Evolutionary conservation across 148 eudicot species (phyloP).

Genomic region (Salicornia ramosissima): DNA sequence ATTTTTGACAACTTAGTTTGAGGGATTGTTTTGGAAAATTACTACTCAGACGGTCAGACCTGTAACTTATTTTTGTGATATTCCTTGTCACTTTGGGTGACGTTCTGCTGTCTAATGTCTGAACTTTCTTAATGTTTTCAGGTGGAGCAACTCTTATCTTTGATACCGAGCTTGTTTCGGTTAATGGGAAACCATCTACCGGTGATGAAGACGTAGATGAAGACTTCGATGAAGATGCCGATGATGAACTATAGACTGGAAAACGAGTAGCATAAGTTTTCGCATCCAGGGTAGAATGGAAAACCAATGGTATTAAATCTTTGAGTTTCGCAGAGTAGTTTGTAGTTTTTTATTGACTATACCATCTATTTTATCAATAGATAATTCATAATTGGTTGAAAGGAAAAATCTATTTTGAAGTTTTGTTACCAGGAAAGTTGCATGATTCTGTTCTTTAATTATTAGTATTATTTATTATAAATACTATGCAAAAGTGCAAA

Average conservation of each 20-base stretch:
- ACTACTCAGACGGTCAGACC: not conserved
- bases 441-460: no score
- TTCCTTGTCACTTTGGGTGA: not conserved
- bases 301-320: not conserved
- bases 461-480: no score
- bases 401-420: no score
- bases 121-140: conserved; percentile 23
- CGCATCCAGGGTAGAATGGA: not conserved
- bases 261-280: conserved; percentile 6
- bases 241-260: conserved; percentile 42
- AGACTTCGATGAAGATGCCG: conserved; percentile 34
- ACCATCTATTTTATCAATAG: not conserved
- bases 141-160: conserved; percentile 93
- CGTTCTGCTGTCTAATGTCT: not conserved
- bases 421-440: no score
- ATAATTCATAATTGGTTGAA: no score
- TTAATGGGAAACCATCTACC: conserved; percentile 45
- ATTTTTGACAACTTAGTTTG: not conserved
- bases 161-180: conserved; percentile 83
- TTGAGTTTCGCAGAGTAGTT: conserved; percentile 4
- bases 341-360: conserved; percentile 4
- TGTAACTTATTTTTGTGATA: not conserved
- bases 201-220: conserved; percentile 22
- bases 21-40: not conserved
- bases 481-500: no score